Percentiles rank a stretch among this genome's conserved stretches.
Conservation (phyloP, 2,329 filamentous ascomycete genomes). For the Fusarium liriodendri region DNA sequence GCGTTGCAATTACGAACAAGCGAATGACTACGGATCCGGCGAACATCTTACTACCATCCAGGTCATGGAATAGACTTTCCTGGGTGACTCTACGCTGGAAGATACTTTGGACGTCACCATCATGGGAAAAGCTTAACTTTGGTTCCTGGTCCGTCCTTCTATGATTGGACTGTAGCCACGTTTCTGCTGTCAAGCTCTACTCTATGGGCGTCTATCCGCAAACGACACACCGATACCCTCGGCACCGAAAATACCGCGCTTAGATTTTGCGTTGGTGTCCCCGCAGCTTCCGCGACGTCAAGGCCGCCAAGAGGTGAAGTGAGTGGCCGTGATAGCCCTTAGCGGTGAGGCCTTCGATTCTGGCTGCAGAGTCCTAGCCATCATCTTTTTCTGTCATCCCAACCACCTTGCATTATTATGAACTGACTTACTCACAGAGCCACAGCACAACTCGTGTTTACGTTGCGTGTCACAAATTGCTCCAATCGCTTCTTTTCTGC, state of each 20-base stretch:
- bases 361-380: background rate
- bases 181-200: constrained; percentile 13
- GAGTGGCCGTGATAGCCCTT: constrained; percentile 21
- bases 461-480: constrained; percentile 29
- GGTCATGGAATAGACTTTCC: background rate
- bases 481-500: constrained; percentile 26
- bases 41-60: background rate
- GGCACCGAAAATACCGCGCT: background rate
- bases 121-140: background rate
- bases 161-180: background rate
- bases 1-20: constrained; percentile 2
- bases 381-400: background rate
- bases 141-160: constrained; percentile 2
- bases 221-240: background rate
- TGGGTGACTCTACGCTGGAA: background rate
- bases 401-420: background rate
- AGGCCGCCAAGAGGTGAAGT: constrained; percentile 19
- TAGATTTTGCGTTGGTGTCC: background rate
- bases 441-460: background rate
- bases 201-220: background rate
- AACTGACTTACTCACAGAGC: background rate
- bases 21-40: constrained; percentile 20
- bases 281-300: constrained; percentile 24
- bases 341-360: constrained; percentile 31
- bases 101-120: background rate